phyloP scores from a whole-genome alignment of 2,329 filamentous ascomycete genomes.

The Colletotrichum sp. region DNA sequence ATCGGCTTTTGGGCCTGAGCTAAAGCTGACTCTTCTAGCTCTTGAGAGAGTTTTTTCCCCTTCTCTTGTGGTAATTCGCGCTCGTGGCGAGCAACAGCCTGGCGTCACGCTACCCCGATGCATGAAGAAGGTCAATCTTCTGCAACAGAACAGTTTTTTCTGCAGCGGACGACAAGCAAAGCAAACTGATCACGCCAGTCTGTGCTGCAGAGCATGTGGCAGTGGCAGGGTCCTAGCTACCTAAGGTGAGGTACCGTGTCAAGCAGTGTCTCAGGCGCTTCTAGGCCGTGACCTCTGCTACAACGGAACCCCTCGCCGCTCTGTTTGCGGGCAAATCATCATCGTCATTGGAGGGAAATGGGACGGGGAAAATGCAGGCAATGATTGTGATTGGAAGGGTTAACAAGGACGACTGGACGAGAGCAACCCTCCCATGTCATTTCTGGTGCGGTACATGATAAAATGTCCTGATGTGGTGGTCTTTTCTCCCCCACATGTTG shows the following conservation, averaged over 20 bases:
- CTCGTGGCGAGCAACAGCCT: not conserved
- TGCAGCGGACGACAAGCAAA: not conserved
- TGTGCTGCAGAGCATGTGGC: not conserved
- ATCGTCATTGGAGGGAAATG: not conserved
- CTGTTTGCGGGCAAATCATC: constrained; percentile 15
- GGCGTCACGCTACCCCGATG: not conserved
- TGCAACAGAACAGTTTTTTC: constrained; percentile 4
- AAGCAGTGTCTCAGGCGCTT: constrained; percentile 1
- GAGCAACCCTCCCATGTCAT: not conserved
- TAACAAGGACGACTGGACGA: not conserved
- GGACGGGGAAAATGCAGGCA: not conserved
- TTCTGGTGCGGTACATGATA: not conserved
- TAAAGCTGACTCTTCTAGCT: not conserved
- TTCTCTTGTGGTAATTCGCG: not conserved
- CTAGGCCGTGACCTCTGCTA: not conserved
- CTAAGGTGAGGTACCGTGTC: not conserved
- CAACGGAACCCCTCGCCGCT: not conserved
- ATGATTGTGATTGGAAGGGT: constrained; percentile 16
- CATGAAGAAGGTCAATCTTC: constrained; percentile 11
- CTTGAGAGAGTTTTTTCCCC: not conserved
- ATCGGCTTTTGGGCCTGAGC: not conserved
- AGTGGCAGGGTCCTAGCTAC: not conserved
- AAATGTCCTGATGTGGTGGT: not conserved
- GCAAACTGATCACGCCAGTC: not conserved
- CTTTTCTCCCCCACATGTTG: constrained; percentile 12